Conservation (phyloP, 2,329 filamentous ascomycete genomes). For the Penicillium sp. region DNA sequence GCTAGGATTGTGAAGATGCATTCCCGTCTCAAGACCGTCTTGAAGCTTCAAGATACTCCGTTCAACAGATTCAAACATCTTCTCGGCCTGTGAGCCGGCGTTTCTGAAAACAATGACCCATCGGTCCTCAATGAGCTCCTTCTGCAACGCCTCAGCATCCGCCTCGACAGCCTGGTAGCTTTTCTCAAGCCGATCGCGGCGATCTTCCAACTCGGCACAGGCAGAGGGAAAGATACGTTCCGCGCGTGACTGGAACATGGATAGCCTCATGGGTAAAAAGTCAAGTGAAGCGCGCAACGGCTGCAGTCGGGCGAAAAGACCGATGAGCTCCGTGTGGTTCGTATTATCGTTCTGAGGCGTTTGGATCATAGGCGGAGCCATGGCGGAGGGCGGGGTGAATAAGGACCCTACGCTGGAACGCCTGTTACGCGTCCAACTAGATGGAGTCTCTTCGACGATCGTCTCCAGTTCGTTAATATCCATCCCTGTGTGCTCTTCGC, state of each 20-base stretch:
- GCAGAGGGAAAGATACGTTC: constrained; percentile 83
- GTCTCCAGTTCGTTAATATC: constrained; percentile 91
- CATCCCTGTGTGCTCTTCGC: constrained; percentile 63
- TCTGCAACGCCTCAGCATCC: constrained; percentile 85
- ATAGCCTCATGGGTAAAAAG: constrained; percentile 92
- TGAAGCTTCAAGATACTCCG: constrained; percentile 81
- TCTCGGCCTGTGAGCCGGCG: constrained; percentile 86
- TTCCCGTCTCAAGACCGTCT: constrained; percentile 75
- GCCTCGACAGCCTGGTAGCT: constrained; percentile 86
- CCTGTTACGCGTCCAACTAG: constrained; percentile 60
- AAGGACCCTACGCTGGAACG: constrained; percentile 70
- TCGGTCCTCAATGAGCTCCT: constrained; percentile 91
- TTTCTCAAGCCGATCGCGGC: constrained; percentile 75
- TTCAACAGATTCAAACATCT: constrained; percentile 96
- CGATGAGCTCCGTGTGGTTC: constrained; percentile 81
- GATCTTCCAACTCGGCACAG: constrained; percentile 82
- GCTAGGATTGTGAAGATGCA: constrained; percentile 73
- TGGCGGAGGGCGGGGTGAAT: constrained; percentile 57
- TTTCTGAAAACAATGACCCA: constrained; percentile 97
- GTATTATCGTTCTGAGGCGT: constrained; percentile 82
- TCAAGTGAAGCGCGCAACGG: constrained; percentile 90
- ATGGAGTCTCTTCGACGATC: constrained; percentile 85
- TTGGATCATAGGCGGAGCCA: constrained; percentile 48
- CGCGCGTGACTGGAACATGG: constrained; percentile 81
- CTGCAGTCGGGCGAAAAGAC: constrained; percentile 93